Conservation (phyloP, 2,329 filamentous ascomycete genomes). For the Alternaria alternata region DNA sequence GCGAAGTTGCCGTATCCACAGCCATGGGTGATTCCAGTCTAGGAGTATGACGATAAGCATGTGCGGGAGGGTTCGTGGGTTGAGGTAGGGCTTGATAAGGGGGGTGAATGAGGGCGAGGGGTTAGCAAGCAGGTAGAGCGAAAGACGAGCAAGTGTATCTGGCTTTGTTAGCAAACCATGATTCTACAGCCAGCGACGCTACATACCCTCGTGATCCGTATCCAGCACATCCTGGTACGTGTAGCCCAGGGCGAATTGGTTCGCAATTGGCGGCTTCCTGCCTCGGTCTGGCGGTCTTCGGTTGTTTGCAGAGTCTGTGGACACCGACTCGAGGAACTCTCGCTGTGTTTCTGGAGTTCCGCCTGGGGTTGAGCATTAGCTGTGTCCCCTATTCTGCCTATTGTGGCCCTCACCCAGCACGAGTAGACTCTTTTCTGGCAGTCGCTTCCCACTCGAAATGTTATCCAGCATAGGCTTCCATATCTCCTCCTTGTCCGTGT, state of each 20-base stretch:
- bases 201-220: conserved; percentile 85
- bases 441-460: conserved; percentile 85
- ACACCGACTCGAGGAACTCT: conserved; percentile 73
- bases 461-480: conserved; percentile 94
- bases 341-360: conserved; percentile 83
- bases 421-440: conserved; percentile 91
- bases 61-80: conserved; percentile 81
- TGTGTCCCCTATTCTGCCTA: conserved; percentile 20
- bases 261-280: conserved; percentile 78
- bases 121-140: conserved; percentile 85
- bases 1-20: conserved; percentile 87
- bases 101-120: conserved; percentile 83
- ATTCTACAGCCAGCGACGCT: conserved; percentile 4
- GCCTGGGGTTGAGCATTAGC: conserved; percentile 59
- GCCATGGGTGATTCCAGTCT: conserved; percentile 93
- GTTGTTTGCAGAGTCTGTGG: conserved; percentile 48
- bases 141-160: conserved; percentile 91
- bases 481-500: conserved; percentile 79
- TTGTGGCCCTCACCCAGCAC: conserved; percentile 71
- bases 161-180: conserved; percentile 17
- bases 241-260: conserved; percentile 91
- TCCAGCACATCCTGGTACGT: conserved; percentile 95
- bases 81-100: conserved; percentile 84
- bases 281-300: conserved; percentile 62
- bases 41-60: conserved; percentile 89